phyloP scores from a whole-genome alignment of 73 alveolate species.

The Paramecium octaurelia region DNA sequence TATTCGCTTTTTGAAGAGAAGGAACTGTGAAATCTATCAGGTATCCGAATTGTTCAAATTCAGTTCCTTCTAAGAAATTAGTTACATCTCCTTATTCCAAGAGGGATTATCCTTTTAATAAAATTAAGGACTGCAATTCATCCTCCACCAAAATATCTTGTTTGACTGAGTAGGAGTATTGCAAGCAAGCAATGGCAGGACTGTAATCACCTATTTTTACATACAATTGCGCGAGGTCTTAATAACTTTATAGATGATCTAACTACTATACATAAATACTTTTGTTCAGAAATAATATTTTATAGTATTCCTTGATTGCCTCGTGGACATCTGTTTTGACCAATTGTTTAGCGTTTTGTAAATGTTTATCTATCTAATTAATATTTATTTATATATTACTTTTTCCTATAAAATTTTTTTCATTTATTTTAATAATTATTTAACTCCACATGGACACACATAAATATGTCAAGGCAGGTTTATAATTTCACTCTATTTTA shows the following conservation, averaged over 20 bases:
- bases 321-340: not conserved
- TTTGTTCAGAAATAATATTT: not conserved
- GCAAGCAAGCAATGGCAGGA: slow-evolving; percentile 30
- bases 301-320: not conserved
- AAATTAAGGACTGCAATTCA: not conserved
- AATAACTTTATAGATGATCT: slow-evolving; percentile 35
- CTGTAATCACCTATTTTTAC: not conserved
- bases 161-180: not conserved
- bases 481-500: not conserved
- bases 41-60: slow-evolving; percentile 26
- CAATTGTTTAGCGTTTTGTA: not conserved
- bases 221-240: not conserved
- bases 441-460: not conserved
- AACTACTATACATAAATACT: not conserved
- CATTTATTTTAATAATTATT: not conserved
- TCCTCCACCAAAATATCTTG: not conserved
- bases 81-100: slow-evolving; percentile 21
- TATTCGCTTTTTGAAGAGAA: not conserved
- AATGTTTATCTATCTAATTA: not conserved
- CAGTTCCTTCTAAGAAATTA: slow-evolving; percentile 38
- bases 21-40: not conserved
- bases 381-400: not conserved
- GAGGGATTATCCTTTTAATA: not conserved
- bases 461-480: not conserved
- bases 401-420: not conserved